Evolutionary conservation across 2,329 filamentous ascomycete genomes (phyloP), one percentile per base, ranked within the genome.

Genomic region (Xylariaceae sp.): DNA sequence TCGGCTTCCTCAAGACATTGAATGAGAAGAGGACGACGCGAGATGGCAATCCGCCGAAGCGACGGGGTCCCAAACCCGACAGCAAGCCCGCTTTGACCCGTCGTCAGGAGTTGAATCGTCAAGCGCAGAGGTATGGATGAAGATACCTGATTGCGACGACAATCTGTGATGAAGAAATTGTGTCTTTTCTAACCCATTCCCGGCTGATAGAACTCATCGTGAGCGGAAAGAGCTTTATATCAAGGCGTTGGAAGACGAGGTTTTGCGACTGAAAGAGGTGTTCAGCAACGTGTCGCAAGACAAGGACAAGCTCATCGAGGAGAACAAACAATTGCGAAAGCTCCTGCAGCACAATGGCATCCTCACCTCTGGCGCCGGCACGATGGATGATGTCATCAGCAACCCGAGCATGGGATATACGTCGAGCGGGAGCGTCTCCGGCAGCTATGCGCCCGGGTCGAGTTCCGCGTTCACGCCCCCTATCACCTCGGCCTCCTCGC

Each of bases 221-320:
- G 94, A 97, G 76, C 86, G 94, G 66, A 97, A 97, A 74, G 94
- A 97, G 75, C 83, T 92, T 68, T 97, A 97, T 73, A 95, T 97
- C 78, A 95, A 95, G 74, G 86, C 89, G 9, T 83, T 97, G 13
- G 94, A 99, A 74, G 88, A 93, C 70, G 92, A 97, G 75, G 89
- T 97, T 4, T 80, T 95, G 17, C 87, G 91, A 53, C 80, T 97
- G 49, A 94, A 95, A 72, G 92, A 97, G 72, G 82, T 88, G n/a
- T 93, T 87, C 70, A 86, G 86, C 68, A 86, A 83, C 54, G 82
- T 88, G 15, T 82, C 85, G 5, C 86, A 88, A 66, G 90, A 95
- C 71, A 90, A 91, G 69, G 85, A 92, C 56, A 82, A 83, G 55
- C 78, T 92, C 7, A 81, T 83, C 51, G 86, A 91, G 57, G 93